These are phyloP conservation scores for Kernera saxatilis DNA, from an alignment of 345 rosid species.

Conservation along the genomic window DNA sequence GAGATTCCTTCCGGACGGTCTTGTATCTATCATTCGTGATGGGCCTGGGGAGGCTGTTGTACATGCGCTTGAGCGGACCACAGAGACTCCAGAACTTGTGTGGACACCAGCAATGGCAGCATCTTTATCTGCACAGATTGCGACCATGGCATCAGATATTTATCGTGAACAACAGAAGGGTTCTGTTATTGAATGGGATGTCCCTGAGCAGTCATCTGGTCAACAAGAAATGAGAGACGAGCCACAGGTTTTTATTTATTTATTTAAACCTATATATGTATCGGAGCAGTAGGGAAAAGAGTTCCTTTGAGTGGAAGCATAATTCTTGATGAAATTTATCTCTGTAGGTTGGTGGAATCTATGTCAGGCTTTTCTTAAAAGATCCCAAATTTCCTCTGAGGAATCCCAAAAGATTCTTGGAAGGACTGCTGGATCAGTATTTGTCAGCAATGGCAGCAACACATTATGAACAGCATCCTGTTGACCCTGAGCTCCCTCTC, in stretches of 20 bases:
- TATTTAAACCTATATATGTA: not conserved
- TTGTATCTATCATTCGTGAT: conserved; percentile 88
- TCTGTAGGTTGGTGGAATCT: conserved; percentile 91
- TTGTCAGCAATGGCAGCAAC: conserved; percentile 89
- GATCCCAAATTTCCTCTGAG: conserved; percentile 97
- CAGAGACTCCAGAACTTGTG: conserved; percentile 98
- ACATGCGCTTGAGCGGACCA: conserved; percentile 80
- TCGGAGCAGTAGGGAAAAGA: not conserved
- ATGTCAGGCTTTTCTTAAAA: conserved; percentile 86
- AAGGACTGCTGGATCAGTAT: conserved; percentile 95
- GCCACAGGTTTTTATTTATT: conserved; percentile 57
- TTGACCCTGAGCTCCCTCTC: conserved; percentile 89
- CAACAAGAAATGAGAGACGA: conserved; percentile 90
- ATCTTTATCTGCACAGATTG: conserved; percentile 91
- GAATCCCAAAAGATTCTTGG: conserved; percentile 94
- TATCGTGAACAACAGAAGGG: conserved; percentile 94
- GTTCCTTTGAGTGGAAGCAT: not conserved
- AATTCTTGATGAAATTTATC: conserved; percentile 1
- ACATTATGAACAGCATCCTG: conserved; percentile 69
- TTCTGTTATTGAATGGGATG: conserved; percentile 93
- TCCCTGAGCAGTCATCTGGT: conserved; percentile 91
- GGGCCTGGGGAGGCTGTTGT: conserved; percentile 99
- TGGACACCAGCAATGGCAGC: conserved; percentile 99
- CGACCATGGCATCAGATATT: conserved; percentile 91
- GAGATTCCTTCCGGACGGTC: conserved; percentile 96